Evolutionary conservation across 1,284 basidiomycete species (phyloP), one percentile per base, ranked within the genome.

Genomic region (Agaricales sp.): DNA sequence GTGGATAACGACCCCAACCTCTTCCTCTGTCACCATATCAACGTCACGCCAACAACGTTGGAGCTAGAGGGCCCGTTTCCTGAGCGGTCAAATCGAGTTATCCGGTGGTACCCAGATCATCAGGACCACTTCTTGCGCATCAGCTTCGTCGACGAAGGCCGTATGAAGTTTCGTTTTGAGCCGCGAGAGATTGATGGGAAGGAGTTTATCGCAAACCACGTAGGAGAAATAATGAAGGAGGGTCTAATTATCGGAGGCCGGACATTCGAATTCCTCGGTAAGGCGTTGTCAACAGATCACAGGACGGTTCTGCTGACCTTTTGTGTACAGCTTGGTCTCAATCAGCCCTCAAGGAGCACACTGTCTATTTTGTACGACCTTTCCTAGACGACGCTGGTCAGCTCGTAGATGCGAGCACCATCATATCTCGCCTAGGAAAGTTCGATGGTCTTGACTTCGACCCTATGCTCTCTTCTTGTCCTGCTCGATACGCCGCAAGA

Each of bases 401-500:
- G 38, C 20, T 56, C 4, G 64, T 80, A 18, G 61, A 69, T 50
- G 72, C 78, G 13, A 48, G 55, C 4, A 61, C 55, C 4, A 82
- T 86, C 53, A 77, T 79, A 38, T 50, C 56, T 3, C 67, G 69
- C 26, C 57, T 86, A 1, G 82, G 82, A 1, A 67, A 63, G 20
- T 83, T 84, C 55, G 60, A 68, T 3, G 59, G 67, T 24, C 63
- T 76, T 0, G 19, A 49, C 3, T 75, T 69, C 46, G 76, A 79
- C 54, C 57, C 48, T 13, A 54, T 58, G 0, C 65, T 82, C 4
- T 74, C 74, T n/a, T 64, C 63, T 45, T 82, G 78, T 52, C 82
- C 84, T 2, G 82, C 83, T 21, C 71, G 82, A 43, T 86, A 81
- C 61, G 83, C 75, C 2, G 84, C 85, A 4, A 68, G 84, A 14